Evolutionary conservation across 768 basidiomycete genomes (phyloP), one percentile per base, ranked within the genome.

Genomic region (Tulasnella sp.): DNA sequence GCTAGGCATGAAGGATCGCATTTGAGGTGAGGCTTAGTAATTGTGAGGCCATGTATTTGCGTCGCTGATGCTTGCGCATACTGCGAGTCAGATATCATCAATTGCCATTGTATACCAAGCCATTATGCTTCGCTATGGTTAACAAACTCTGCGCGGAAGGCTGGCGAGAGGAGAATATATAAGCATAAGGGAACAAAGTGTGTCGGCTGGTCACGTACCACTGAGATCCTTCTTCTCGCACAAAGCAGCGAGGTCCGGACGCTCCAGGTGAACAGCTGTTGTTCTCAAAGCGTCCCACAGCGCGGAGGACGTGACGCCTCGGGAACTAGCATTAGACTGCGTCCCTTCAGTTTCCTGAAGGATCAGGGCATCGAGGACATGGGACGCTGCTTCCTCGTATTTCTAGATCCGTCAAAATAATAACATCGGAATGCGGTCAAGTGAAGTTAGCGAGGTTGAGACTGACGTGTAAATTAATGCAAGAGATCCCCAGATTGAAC

Each of bases 401-500:
- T 84, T 81, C 88, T 92, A 60, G 41, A 50, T 42, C 52, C 27
- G 34, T 32, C 24, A 24, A 5, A 15, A 17, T 2, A 15, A 7
- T 4, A 51, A 63, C 61, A 24, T 19, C 63, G 51, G 60, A 63
- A 63, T n/a, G n/a, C 53, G 63, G 54, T 29, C 44, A 55, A 51
- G 64, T 63, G 19, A 66, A 59, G 44, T 15, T 5, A 38, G 5
- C 54, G 52, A n/a, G 5, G 27, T 15, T 24, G 7, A 17, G 48
- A 74, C 78, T 60, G 69, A 92, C 89, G 55, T 80, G 78, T 58
- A 97, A 78, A 69, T 90, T 93, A 67, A 91, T 88, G 68, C 84
- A 89, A 1, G 91, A 89, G 63, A 96, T 96, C 21, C 92, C 93
- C 15, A 96, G 76, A 71, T 97, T 96, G 71, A 90, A 96, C 66